Conservation (phyloP, 306 rosid species). For the Betula pendula region DNA sequence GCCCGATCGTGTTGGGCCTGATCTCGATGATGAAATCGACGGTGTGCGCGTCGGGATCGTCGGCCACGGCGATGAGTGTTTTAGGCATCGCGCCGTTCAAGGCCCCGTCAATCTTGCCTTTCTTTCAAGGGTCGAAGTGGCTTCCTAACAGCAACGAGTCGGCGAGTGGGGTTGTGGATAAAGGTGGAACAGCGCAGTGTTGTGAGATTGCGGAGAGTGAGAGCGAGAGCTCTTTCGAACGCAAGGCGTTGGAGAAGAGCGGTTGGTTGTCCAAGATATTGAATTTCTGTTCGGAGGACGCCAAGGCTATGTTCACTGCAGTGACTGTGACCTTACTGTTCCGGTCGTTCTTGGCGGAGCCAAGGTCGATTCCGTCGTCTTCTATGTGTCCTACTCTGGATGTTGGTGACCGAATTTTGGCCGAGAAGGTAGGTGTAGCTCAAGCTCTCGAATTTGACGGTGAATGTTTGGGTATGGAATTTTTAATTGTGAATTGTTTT, state of each 20-base stretch:
- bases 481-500: neutral
- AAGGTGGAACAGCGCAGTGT: constrained; percentile 54
- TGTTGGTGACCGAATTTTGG: constrained; percentile 87
- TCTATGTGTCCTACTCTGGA: constrained; percentile 91
- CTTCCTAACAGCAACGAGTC: constrained; percentile 59
- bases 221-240: constrained; percentile 10
- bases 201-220: constrained; percentile 4
- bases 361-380: constrained; percentile 86
- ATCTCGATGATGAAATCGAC: constrained; percentile 82
- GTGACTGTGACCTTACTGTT: constrained; percentile 71
- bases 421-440: constrained; percentile 73
- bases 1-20: constrained; percentile 65
- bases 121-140: constrained; percentile 74
- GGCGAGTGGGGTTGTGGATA: constrained; percentile 51
- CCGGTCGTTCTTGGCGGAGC: constrained; percentile 83
- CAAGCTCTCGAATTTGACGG: neutral
- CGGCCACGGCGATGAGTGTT: constrained; percentile 43
- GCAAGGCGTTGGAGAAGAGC: constrained; percentile 37
- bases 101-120: constrained; percentile 59
- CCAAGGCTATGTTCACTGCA: constrained; percentile 77
- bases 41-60: constrained; percentile 45
- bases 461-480: neutral
- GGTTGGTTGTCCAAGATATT: constrained; percentile 69
- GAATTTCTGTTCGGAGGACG: constrained; percentile 67
- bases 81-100: constrained; percentile 66